Base-by-base conservation (phyloP, 345 rosid species). In the Eucalyptus urophylla region DNA sequence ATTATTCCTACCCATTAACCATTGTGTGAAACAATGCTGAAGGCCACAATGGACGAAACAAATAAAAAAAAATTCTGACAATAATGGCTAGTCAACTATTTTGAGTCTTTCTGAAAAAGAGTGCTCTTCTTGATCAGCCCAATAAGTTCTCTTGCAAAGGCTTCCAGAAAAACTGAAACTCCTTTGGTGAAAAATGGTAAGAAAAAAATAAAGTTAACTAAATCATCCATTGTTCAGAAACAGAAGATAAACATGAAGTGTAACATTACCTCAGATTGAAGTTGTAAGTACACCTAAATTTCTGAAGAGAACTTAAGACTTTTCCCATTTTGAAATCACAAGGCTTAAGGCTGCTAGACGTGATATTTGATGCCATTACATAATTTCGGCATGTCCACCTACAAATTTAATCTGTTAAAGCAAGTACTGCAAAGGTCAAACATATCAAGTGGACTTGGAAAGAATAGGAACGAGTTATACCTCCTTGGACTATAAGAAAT, bases 371-470 rank as follows among this genome's bases (percentile, higher is more conserved):
- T 65, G 91, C 91, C 87, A 95, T 10, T 21, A 88, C 65, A 93
- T 95, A 97, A 91, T 91, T 94, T 80, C 97, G 96, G 90, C 99
- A 97, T 19, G 93, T 94, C 98, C 98, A 97, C 93, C 99, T 97
- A 88, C 91, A 86, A 91, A 86, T 86, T 72, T 58, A 88, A 89
- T 80, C 58, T 31, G 49, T 60, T 16, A 53, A 69, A 91, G 88
- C 80, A 47, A 54, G 62, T 54, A 29, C 89, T 47, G 47, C 85
- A 76, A 76, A 76, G 85, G 49, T 54, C 40, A 76, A 86, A 69
- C 40, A 81, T 6, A 25, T 45, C 33, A 80, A 3, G 16, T 40
- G 85, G 44, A 76, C 85, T 37, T 76, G 47, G 47, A 19, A 19
- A 31, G 22, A 37, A 45, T 24, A 89, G 13, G 15, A 49, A 24